These are phyloP conservation scores for Neoscytalidium dimidiatum DNA, from an alignment of 2,329 filamentous ascomycete genomes.

Conservation along the genomic window DNA sequence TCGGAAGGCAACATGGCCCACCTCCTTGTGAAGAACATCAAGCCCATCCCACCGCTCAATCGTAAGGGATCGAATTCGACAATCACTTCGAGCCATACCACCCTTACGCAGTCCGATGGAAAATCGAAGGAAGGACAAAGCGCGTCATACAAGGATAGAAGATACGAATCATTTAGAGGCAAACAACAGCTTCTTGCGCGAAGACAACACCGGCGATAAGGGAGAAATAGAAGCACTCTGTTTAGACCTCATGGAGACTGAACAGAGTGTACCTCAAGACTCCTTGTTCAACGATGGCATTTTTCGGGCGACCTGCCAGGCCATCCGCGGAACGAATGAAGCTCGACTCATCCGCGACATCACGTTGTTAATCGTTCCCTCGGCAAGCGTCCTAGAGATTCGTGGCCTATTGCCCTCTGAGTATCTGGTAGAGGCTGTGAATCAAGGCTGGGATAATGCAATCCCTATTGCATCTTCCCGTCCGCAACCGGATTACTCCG, in stretches of 20 bases:
- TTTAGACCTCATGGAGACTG: slow-evolving; percentile 31
- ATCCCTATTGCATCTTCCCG: too few species aligned
- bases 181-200: slow-evolving; percentile 45
- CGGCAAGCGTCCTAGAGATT: background rate
- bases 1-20: background rate
- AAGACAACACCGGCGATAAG: slow-evolving; percentile 35
- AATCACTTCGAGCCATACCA: background rate
- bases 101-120: background rate
- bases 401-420: slow-evolving; percentile 17
- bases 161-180: slow-evolving; percentile 41
- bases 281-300: slow-evolving; percentile 43
- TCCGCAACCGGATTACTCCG: background rate
- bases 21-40: background rate
- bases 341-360: slow-evolving; percentile 8
- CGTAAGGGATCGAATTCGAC: background rate
- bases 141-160: slow-evolving; percentile 27
- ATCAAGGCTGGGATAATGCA: slow-evolving; percentile 47
- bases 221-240: slow-evolving; percentile 35
- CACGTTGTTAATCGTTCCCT: slow-evolving; percentile 14
- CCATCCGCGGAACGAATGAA: background rate
- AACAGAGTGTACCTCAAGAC: slow-evolving; percentile 35
- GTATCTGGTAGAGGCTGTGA: slow-evolving; percentile 42
- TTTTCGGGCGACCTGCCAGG: slow-evolving; percentile 34
- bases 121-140: slow-evolving; percentile 24
- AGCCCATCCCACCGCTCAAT: background rate